Conservation (phyloP, 192 early-diverging fungal species). For the Coemansia sp. region DNA sequence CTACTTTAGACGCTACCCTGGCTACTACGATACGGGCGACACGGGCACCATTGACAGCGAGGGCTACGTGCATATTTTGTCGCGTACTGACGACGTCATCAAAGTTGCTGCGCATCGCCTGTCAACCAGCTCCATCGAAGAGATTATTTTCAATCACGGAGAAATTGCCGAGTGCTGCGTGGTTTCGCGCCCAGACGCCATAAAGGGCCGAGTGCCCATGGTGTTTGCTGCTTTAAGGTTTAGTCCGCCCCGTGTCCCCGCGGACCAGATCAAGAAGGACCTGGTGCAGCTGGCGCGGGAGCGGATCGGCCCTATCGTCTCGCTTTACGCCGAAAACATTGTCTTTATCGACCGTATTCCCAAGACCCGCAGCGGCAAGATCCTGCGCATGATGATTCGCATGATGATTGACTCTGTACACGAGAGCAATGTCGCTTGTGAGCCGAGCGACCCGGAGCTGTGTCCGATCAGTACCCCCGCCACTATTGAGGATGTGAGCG, state of each 20-base stretch:
- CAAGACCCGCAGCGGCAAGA: slow-evolving; percentile 83
- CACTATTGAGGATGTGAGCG: slow-evolving; percentile 75
- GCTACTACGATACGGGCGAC: slow-evolving; percentile 80
- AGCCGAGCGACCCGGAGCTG: not conserved
- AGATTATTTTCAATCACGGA: slow-evolving; percentile 62
- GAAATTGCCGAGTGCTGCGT: slow-evolving; percentile 67
- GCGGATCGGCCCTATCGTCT: slow-evolving; percentile 78
- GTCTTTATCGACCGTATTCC: slow-evolving; percentile 66
- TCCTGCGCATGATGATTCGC: slow-evolving; percentile 71
- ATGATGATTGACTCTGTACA: slow-evolving; percentile 64
- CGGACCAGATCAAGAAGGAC: slow-evolving; percentile 39
- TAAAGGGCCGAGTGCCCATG: slow-evolving; percentile 68
- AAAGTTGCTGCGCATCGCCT: slow-evolving; percentile 86
- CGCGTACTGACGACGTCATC: slow-evolving; percentile 74
- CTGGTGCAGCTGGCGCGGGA: slow-evolving; percentile 59
- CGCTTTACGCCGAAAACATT: slow-evolving; percentile 65
- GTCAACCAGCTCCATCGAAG: slow-evolving; percentile 73
- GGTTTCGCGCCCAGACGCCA: slow-evolving; percentile 58
- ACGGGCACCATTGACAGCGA: slow-evolving; percentile 73
- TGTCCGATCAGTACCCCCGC: slow-evolving; percentile 59
- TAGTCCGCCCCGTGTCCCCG: not conserved
- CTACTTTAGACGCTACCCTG: slow-evolving; percentile 74
- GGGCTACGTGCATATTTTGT: slow-evolving; percentile 67
- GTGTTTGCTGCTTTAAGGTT: slow-evolving; percentile 55
- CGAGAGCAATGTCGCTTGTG: slow-evolving; percentile 24